These are phyloP conservation scores for Eucalyptus sp. DNA, from an alignment of 345 rosid genomes.

Conservation along the genomic window DNA sequence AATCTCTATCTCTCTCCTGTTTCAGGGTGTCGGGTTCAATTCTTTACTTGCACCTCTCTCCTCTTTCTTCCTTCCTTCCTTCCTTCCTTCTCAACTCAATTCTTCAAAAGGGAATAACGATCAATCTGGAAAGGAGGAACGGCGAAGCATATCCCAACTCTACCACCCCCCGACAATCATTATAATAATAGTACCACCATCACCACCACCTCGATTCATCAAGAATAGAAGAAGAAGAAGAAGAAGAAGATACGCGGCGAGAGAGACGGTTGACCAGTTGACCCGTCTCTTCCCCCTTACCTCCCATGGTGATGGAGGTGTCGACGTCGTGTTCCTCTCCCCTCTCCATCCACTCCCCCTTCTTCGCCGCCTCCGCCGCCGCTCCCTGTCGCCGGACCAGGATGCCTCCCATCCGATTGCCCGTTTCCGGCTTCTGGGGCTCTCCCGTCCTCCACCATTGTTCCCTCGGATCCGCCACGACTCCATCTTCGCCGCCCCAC, in stretches of 20 bases:
- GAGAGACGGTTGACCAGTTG: background rate
- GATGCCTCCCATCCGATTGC: background rate
- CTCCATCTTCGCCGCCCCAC: background rate
- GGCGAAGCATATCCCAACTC: background rate
- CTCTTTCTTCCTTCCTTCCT: background rate
- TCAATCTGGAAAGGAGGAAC: background rate
- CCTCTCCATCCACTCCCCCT: constrained; percentile 5
- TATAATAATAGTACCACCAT: background rate
- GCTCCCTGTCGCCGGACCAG: background rate
- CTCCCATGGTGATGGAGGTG: background rate
- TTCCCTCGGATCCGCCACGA: background rate
- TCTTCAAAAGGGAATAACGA: background rate
- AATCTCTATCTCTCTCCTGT: background rate
- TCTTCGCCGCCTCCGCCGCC: background rate
- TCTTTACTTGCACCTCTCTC: background rate
- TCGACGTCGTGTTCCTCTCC: constrained; percentile 2
- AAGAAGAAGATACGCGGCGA: background rate
- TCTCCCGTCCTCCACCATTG: background rate
- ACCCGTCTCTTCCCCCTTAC: background rate
- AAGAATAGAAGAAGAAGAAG: background rate
- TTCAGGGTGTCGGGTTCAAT: background rate
- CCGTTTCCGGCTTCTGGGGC: background rate
- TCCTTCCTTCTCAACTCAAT: background rate
- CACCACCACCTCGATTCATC: background rate
- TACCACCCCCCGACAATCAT: background rate